Conservation (phyloP, 2,329 filamentous ascomycete genomes). For the Arthrobotrys sphaeroides region DNA sequence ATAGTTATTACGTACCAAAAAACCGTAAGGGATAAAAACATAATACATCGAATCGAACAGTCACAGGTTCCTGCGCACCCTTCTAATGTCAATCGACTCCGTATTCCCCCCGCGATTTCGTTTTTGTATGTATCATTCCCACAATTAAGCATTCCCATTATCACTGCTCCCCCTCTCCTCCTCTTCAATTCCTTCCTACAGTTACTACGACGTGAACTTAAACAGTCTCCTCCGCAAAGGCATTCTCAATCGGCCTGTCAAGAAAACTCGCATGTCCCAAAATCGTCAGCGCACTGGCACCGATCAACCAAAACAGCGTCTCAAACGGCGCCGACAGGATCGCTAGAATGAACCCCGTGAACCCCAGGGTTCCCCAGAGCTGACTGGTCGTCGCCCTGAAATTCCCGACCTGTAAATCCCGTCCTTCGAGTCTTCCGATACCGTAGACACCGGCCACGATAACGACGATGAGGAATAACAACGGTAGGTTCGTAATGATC, state of each 20-base stretch:
- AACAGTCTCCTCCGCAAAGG: conserved; percentile 99
- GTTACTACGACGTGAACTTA: conserved; percentile 64
- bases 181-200: not conserved
- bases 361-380: conserved; percentile 87
- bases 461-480: conserved; percentile 92
- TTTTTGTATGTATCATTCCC: not conserved
- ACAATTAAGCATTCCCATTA: conserved; percentile 7
- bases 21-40: conserved; percentile 8
- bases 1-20: conserved; percentile 4
- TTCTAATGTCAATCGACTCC: not conserved
- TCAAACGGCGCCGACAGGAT: conserved; percentile 84
- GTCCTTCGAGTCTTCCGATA: conserved; percentile 88
- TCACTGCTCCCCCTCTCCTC: not conserved
- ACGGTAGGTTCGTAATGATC: conserved; percentile 82
- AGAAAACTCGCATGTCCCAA: conserved; percentile 93
- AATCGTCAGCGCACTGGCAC: conserved; percentile 91
- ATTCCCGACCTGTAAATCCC: conserved; percentile 81
- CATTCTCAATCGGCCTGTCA: conserved; percentile 99
- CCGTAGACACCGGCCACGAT: conserved; percentile 86
- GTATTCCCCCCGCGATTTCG: not conserved
- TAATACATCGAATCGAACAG: conserved; percentile 32
- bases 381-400: conserved; percentile 87
- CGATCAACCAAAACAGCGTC: conserved; percentile 93
- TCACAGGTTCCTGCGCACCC: not conserved
- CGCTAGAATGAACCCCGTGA: conserved; percentile 83